phyloP scores from a whole-genome alignment of 208 protist genomes.

The Acanthamoeba sp. region DNA sequence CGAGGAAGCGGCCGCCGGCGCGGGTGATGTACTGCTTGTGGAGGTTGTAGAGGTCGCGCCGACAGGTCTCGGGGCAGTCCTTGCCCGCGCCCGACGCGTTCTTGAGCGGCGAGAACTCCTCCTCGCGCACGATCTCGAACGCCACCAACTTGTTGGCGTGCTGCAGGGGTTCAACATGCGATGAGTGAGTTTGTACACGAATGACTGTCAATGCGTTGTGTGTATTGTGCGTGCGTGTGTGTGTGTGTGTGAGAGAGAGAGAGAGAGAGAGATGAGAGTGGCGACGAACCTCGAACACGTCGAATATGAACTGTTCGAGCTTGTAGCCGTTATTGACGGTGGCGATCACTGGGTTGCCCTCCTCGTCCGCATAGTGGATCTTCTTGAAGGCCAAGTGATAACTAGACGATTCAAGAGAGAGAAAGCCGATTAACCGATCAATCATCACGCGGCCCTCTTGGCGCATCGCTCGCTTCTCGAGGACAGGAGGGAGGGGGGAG shows the following conservation, averaged over 20 bases:
- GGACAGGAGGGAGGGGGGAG: neutral
- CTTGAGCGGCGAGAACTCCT: conserved; percentile 98
- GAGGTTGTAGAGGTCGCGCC: conserved; percentile 87
- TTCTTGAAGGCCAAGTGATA: conserved; percentile 98
- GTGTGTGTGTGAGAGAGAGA: no score
- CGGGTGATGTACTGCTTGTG: conserved; percentile 89
- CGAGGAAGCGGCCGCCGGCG: conserved; percentile 71
- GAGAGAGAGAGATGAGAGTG: no score
- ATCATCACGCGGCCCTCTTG: neutral
- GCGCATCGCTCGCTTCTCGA: neutral
- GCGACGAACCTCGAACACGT: conserved; percentile 92
- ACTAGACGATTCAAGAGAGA: neutral
- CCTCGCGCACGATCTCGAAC: conserved; percentile 92
- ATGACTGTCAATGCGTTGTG: neutral
- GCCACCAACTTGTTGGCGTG: conserved; percentile 89
- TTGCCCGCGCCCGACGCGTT: conserved; percentile 92
- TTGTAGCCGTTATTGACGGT: conserved; percentile 89
- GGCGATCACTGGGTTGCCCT: conserved; percentile 66
- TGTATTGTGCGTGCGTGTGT: no score
- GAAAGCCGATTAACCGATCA: neutral
- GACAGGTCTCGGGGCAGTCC: conserved; percentile 94
- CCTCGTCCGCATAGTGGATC: conserved; percentile 91
- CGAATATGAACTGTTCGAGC: conserved; percentile 99
- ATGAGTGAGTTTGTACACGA: no score
- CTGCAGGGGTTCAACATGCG: neutral